phyloP scores from a whole-genome alignment of 2,329 filamentous ascomycete species.

The Colletotrichum liriopes region DNA sequence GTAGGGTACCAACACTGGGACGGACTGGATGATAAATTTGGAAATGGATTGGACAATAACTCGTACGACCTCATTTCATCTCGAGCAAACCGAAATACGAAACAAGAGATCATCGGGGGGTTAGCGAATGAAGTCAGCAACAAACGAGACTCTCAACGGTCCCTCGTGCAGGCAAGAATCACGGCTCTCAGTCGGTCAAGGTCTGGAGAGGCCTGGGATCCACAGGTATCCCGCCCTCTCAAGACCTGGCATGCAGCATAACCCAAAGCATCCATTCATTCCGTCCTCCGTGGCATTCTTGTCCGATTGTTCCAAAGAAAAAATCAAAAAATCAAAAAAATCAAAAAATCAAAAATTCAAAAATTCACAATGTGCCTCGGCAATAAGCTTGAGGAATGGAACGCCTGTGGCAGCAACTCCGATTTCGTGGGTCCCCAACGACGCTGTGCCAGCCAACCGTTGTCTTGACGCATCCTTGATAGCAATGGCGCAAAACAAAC shows the following conservation, averaged over 20 bases:
- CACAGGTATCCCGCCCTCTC: neutral
- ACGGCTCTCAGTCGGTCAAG: neutral
- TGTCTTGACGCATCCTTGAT: conserved; percentile 13
- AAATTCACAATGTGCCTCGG: neutral
- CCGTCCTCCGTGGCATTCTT: neutral
- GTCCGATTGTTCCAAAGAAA: conserved; percentile 5
- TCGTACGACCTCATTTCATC: conserved; percentile 15
- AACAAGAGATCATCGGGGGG: conserved; percentile 9
- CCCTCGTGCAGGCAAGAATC: neutral
- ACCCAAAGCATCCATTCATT: conserved; percentile 3
- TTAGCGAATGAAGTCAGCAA: conserved; percentile 16
- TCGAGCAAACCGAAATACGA: conserved; percentile 1
- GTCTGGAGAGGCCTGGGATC: neutral
- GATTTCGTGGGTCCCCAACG: conserved; percentile 8
- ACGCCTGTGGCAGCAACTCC: conserved; percentile 6
- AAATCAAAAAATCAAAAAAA: too few relatives aligned
- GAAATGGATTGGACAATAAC: conserved; percentile 4
- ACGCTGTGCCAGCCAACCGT: conserved; percentile 18
- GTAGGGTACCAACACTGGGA: conserved; percentile 31
- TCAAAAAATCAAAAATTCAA: too few relatives aligned
- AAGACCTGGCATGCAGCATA: neutral
- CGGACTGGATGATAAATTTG: conserved; percentile 18
- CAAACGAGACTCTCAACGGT: neutral
- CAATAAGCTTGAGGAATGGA: conserved; percentile 11
- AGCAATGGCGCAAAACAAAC: conserved; percentile 1